Evolutionary conservation across 73 alveolate species (phyloP).

Genomic region (Durusdinium trenchii): DNA sequence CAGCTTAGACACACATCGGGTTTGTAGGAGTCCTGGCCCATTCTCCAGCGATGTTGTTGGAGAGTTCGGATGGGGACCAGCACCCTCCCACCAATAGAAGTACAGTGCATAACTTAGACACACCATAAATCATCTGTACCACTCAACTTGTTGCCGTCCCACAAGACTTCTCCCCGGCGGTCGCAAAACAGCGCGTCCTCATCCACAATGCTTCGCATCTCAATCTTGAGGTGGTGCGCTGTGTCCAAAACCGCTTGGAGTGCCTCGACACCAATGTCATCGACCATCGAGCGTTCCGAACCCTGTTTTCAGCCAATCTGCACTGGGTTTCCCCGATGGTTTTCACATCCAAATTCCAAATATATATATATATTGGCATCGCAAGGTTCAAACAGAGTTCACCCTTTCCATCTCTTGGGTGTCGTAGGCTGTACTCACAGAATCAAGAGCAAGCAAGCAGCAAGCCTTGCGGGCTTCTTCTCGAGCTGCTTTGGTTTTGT

Average conservation of each 20-base stretch:
- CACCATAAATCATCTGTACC: neutral
- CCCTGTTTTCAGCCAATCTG: too few relatives aligned
- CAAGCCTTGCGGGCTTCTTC: slow-evolving; percentile 85
- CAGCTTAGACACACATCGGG: slow-evolving; percentile 71
- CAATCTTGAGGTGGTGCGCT: slow-evolving; percentile 22
- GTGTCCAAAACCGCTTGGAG: slow-evolving; percentile 34
- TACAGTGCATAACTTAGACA: neutral
- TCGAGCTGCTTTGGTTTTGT: slow-evolving; percentile 86
- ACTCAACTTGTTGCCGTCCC: neutral
- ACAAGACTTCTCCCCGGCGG: neutral
- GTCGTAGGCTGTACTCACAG: neutral
- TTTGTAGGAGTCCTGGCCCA: slow-evolving; percentile 75
- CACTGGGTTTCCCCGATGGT: too few relatives aligned
- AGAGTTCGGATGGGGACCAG: neutral
- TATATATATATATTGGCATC: too few relatives aligned
- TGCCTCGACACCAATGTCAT: neutral
- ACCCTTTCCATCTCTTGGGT: too few relatives aligned
- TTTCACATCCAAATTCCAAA: neutral
- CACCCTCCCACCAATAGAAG: neutral
- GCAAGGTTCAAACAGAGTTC: too few relatives aligned
- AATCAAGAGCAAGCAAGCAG: too few relatives aligned
- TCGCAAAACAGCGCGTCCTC: neutral
- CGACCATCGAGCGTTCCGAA: too few relatives aligned
- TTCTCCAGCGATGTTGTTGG: neutral
- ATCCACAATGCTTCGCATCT: slow-evolving; percentile 24